Base-by-base conservation (phyloP, 2,329 filamentous ascomycete species). In the Dryadomyces quercus-mongolicae region DNA sequence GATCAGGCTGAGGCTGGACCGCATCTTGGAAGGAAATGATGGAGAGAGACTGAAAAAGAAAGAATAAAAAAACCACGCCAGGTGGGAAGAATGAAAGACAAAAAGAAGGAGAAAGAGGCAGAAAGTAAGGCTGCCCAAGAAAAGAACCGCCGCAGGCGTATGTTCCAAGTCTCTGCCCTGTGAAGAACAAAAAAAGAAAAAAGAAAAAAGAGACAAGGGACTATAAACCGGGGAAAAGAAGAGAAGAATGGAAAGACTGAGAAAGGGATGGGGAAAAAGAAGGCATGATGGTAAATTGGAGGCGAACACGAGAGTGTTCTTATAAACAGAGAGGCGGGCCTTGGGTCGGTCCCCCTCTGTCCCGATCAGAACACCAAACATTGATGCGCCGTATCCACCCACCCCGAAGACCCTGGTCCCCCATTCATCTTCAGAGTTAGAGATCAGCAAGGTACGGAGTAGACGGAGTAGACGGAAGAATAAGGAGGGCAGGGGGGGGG, bases 1-100 rank as follows among this genome's bases (percentile, higher is more conserved):
- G 54, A 68, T 50, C 2, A 62, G 25, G 52, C 57, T 61, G 36
- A 64, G 46, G 5, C 60, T 53, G 7, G 62, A 60, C 48, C 59
- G 62, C 62, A 65, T 65, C 10, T 16, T 63, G 58, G 7, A 51
- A 9, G n/a, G 18, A n/a, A 43, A 13, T 5, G 16, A 31, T 45
- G 38, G 21, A 53, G 9, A 45, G 25, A 55, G 38, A 54, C 42
- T 34, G 20, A 21, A 10, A 48, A 40, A 54, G 34, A 12, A 42
- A 50, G 51, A 25, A 55, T 47, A 51, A 45, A 22, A 47, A 51
- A 53, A 53, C 62, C 61, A 64, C 62, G 49, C 62, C 61, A 63
- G 62, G 60, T 64, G 63, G 63, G 8, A 16, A n/a, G n/a, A 43
- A 20, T 49, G 50, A 34, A 53, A 51, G 51, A 53, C 36, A 12